A percentile compares a stretch with the other conserved stretches of the same genome.
phyloP scores from a whole-genome alignment of 177 flowering plant genomes.

The Vitis hybrid region DNA sequence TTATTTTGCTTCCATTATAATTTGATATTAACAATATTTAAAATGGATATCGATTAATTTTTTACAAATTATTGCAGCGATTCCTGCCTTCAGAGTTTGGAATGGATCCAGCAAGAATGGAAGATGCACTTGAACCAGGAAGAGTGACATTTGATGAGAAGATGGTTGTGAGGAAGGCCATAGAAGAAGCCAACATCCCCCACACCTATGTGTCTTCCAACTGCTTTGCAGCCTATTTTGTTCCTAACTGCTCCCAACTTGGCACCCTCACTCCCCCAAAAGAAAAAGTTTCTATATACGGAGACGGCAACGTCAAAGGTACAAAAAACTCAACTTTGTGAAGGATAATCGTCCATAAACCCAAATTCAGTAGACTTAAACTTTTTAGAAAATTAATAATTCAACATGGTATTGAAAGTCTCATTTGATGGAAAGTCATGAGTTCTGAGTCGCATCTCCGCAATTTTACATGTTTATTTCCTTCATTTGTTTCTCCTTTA shows the following conservation, averaged over 20 bases:
- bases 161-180: constrained; percentile 36
- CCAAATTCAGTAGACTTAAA: not conserved
- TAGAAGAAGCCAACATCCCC: constrained; percentile 38
- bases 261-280: constrained; percentile 20
- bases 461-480: too few species aligned
- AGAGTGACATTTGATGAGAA: constrained; percentile 42
- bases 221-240: constrained; percentile 30
- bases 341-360: too few species aligned
- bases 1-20: too few species aligned
- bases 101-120: constrained; percentile 35
- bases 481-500: too few species aligned
- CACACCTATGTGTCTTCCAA: constrained; percentile 31
- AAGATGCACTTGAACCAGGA: constrained; percentile 35
- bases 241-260: constrained; percentile 22
- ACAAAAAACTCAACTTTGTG: not conserved
- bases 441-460: not conserved
- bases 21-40: too few species aligned
- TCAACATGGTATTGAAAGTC: not conserved
- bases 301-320: constrained; percentile 31
- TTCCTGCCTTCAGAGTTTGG: constrained; percentile 48
- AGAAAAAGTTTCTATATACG: constrained; percentile 19
- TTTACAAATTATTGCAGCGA: constrained; percentile 17
- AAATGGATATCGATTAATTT: too few species aligned
- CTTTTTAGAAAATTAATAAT: too few species aligned
- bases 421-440: not conserved